phyloP scores from a whole-genome alignment of 768 basidiomycete genomes.

The Suillus subluteus region DNA sequence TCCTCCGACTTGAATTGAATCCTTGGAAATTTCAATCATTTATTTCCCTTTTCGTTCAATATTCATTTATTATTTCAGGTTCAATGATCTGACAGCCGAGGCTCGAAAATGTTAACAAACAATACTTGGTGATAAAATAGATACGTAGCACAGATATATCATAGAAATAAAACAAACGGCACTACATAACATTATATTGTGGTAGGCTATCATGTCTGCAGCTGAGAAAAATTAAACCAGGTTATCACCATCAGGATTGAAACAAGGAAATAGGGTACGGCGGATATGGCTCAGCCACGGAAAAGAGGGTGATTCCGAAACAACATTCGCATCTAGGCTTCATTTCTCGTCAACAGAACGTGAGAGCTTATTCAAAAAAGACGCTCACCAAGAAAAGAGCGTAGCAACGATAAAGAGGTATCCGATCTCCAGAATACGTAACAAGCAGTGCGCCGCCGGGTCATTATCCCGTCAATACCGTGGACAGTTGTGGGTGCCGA shows the following conservation, averaged over 20 bases:
- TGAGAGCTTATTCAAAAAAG: slow-evolving; percentile 17
- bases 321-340: slow-evolving; percentile 21
- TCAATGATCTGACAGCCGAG: too few species aligned
- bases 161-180: slow-evolving; percentile 4
- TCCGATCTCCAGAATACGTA: slow-evolving; percentile 17
- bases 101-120: too few species aligned
- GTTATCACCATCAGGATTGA: slow-evolving; percentile 10
- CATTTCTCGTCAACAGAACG: slow-evolving; percentile 21
- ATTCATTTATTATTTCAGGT: slow-evolving; percentile 1
- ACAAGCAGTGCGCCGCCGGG: slow-evolving; percentile 10
- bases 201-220: slow-evolving; percentile 15
- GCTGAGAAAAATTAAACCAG: slow-evolving; percentile 8
- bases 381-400: slow-evolving; percentile 16
- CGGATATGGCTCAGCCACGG: slow-evolving; percentile 21
- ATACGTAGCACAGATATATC: neutral
- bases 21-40: slow-evolving; percentile 4
- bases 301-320: slow-evolving; percentile 22
- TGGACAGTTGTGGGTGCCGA: slow-evolving; percentile 10
- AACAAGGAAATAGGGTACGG: slow-evolving; percentile 18
- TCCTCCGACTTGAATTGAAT: slow-evolving; percentile 9
- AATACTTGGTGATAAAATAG: too few species aligned
- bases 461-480: slow-evolving; percentile 6
- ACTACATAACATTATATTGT: slow-evolving; percentile 12
- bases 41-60: slow-evolving; percentile 12
- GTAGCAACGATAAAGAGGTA: slow-evolving; percentile 18